Evolutionary conservation across 2,329 filamentous ascomycete genomes (phyloP).

Genomic region (Colletotrichum sidae): DNA sequence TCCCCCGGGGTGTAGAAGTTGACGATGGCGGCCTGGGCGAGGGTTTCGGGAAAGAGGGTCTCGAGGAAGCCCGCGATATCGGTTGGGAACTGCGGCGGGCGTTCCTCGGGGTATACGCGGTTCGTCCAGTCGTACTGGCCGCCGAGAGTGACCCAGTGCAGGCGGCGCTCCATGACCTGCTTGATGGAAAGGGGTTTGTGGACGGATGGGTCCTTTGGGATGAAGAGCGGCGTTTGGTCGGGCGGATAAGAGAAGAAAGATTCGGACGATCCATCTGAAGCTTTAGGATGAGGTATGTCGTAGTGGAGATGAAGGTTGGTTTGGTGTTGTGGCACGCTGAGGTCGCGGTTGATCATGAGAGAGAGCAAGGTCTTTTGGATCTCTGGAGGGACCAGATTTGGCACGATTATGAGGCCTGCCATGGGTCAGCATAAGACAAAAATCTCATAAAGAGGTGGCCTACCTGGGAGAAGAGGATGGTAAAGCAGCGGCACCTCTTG

Average conservation of each 20-base stretch:
- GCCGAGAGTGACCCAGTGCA: constrained; percentile 94
- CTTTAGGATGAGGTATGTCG: constrained; percentile 68
- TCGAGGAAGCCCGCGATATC: constrained; percentile 78
- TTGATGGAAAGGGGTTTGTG: constrained; percentile 79
- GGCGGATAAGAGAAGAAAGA: constrained; percentile 68
- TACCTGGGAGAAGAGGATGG: constrained; percentile 77
- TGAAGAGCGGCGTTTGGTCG: constrained; percentile 65
- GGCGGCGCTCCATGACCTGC: constrained; percentile 79
- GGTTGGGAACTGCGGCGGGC: constrained; percentile 77
- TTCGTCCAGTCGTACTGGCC: constrained; percentile 97
- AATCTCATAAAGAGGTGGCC: constrained; percentile 35
- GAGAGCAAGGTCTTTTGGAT: constrained; percentile 79
- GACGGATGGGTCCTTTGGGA: constrained; percentile 76
- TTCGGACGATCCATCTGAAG: constrained; percentile 15
- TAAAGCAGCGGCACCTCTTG: constrained; percentile 67
- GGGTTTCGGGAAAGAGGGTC: constrained; percentile 79
- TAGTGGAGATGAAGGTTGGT: constrained; percentile 94
- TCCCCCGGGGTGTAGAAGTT: constrained; percentile 94
- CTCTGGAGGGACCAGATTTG: constrained; percentile 75
- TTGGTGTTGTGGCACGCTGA: constrained; percentile 78
- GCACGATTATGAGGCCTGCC: constrained; percentile 82
- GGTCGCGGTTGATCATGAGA: constrained; percentile 80
- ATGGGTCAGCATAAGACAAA: not conserved
- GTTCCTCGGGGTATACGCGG: constrained; percentile 79
- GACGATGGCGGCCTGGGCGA: constrained; percentile 89